Evolutionary conservation across 1,284 basidiomycete species (phyloP), one percentile per base, ranked within the genome.

Genomic region (Austroboletus novae-zelandiae): DNA sequence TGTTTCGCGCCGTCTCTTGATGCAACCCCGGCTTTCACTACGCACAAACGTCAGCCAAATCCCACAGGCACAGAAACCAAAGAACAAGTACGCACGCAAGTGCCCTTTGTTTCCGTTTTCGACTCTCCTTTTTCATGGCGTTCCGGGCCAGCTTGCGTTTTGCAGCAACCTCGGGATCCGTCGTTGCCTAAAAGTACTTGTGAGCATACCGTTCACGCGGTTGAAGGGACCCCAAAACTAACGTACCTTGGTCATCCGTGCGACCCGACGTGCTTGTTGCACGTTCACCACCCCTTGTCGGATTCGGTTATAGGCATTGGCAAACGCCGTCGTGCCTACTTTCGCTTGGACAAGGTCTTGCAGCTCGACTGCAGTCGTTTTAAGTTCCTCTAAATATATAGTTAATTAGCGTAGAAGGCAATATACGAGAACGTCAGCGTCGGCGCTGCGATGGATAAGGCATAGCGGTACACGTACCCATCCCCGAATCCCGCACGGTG

Each of bases 311-410:
- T 97, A 98, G 0, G 80, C 79, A 17, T 68, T 69, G 4, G 93
- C 83, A 70, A 97, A 99, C 50, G 78, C 80, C 1, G 86, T 88
- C 13, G 86, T 83, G 25, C 94, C 94, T 34, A 97, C 86, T 74
- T 92, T 92, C 41, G 72, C 68, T 64, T 94, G 94, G 1, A 99
- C 73, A 15, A 98, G 80, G 50, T 94, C 91, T 61, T 94, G 89
- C 11, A 99, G 74, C 68, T 99, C 95, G 13, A 81, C 75, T 0
- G 91, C 86, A 0, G 94, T 78, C 4, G 79, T 82, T 67, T 92
- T 91, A 34, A 99, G 74, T 45, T 94, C 91, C 34, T 89, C 95
- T 94, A 55, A 1, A 18, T 9, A 17, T 9, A 9, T 20, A 35
- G n/a, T 18, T 13, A 6, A 10, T 5, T 37, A 1, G 5, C 20